Evolutionary conservation across 257 asterid species (phyloP).

Genomic region (Primulina tabacum): DNA sequence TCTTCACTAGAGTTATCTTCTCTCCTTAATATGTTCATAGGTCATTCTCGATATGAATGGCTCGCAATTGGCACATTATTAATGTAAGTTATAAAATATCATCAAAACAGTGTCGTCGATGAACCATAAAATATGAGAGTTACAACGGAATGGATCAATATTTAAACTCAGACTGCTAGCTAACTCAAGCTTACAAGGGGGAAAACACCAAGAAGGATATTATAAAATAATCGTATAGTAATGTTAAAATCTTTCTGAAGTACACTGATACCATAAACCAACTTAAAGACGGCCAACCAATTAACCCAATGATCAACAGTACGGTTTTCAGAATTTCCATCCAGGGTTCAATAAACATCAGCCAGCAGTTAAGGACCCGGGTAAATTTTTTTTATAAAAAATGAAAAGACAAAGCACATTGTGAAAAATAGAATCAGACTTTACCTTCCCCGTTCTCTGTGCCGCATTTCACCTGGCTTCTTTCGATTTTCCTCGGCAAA

Average conservation of each 20-base stretch:
- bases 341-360: not conserved
- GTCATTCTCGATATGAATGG: not conserved
- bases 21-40: not conserved
- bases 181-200: not conserved
- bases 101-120: not conserved
- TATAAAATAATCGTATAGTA: too few species aligned
- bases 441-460: slow-evolving; percentile 69
- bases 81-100: too few species aligned
- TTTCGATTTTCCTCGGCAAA: slow-evolving; percentile 95
- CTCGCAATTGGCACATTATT: not conserved
- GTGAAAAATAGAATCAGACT: not conserved
- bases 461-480: slow-evolving; percentile 83
- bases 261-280: not conserved
- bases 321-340: not conserved
- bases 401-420: not conserved
- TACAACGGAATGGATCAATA: not conserved
- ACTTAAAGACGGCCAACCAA: too few species aligned
- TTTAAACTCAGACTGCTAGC: not conserved
- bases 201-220: not conserved
- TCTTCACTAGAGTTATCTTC: not conserved
- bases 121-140: not conserved
- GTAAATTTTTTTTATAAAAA: not conserved
- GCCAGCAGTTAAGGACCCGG: not conserved
- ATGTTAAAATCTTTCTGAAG: too few species aligned
- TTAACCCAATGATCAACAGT: too few species aligned